These are phyloP conservation scores for Aegilops bicornis DNA, from an alignment of 176 grass and related monocot genomes.

Conservation along the genomic window DNA sequence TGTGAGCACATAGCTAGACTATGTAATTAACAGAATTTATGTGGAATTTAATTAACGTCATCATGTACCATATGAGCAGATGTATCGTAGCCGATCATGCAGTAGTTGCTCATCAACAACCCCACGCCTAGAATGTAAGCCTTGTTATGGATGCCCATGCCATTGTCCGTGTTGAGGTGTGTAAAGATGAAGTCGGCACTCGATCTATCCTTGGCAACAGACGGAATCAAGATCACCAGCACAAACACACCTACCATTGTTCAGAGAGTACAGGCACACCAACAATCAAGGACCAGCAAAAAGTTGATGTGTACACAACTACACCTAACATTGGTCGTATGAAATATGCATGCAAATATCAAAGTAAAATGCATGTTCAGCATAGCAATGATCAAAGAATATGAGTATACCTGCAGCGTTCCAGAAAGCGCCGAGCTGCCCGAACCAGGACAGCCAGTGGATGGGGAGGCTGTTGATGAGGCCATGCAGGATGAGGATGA, in stretches of 20 bases:
- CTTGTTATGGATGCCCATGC: conserved; percentile 47
- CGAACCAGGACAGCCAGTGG: conserved; percentile 42
- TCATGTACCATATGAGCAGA: conserved; percentile 71
- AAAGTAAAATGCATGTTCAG: neutral
- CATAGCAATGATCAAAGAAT: neutral
- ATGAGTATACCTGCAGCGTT: conserved; percentile 36
- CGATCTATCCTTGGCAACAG: conserved; percentile 43
- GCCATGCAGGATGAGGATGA: conserved; percentile 46
- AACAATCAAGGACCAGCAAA: neutral
- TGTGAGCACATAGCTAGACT: too few relatives aligned
- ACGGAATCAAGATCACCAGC: conserved; percentile 53
- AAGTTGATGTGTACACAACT: neutral
- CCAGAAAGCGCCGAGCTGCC: conserved; percentile 52
- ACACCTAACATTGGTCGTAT: too few relatives aligned
- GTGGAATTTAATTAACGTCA: neutral
- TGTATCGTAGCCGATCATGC: conserved; percentile 65
- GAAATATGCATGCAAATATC: neutral
- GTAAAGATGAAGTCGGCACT: conserved; percentile 61
- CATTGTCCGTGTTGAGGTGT: conserved; percentile 61
- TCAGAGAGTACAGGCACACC: neutral
- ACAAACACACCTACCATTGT: conserved; percentile 26
- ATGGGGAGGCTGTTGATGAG: conserved; percentile 72
- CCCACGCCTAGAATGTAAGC: conserved; percentile 65
- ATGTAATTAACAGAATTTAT: neutral
- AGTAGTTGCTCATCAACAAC: conserved; percentile 69